Base-by-base conservation (phyloP, 2,329 filamentous ascomycete species). In the Tolypocladium sp. region DNA sequence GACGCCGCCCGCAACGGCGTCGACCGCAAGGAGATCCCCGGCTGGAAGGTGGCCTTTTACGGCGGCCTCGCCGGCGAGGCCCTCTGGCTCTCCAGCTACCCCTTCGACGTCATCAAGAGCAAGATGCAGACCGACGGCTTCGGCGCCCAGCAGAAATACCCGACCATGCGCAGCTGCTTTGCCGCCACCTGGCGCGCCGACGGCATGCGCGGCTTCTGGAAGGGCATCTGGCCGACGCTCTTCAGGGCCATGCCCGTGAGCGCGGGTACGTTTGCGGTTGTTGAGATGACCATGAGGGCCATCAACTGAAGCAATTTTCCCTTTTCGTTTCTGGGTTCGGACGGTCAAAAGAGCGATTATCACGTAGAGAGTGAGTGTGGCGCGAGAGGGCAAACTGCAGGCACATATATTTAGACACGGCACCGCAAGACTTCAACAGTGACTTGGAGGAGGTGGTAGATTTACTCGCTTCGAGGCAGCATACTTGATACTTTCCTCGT, bases 101-200 rank as follows among this genome's bases (percentile, higher is more conserved):
- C 94, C 27, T 89, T 99, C 64, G 94, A 99, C 76, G 93, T 99
- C 35, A 77, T 99, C 76, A 99, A 99, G 89, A 96, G 91, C 77
- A 97, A 96, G 84, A 97, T 97, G 93, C 94, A 99, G 83, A 96
- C 89, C 60, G 94, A 99, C 76, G 92, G 90, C 0, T 94, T 97
- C 71, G 91, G 90, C 5, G 62, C 73, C 55, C 77, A 82, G 63
- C 86, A 87, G 78, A 82, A 82, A 71, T 99, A 89, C 76, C 84
- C 78, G 72, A 87, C 79, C 59, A 97, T 97, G 93, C 83, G 88
- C 57, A 90, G 95, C 75, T 95, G 91, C 77, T 95, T 97, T 74
- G 82, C 80, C 60, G 86, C 96, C 80, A 95, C 89, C 2, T 96
- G 83, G 79, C 82, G 82, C 61, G 79, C 76, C 7, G 92, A 95